Evolutionary conservation across 2,329 filamentous ascomycete species (phyloP).

Genomic region (Alternaria triticimaculans): DNA sequence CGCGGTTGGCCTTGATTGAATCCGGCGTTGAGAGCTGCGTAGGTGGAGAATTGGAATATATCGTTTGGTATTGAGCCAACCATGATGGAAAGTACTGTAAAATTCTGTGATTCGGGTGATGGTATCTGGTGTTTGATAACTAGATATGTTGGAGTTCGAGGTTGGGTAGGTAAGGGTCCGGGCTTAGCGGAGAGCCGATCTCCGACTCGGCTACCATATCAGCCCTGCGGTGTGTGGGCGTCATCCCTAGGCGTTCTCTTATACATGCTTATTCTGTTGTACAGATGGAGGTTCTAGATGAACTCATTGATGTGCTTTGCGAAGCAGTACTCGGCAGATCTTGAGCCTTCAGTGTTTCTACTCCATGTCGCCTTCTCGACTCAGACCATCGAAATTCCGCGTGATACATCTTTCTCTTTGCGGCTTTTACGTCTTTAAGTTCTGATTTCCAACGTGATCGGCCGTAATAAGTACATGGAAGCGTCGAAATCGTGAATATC

Average conservation of each 20-base stretch:
- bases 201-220: slow-evolving; percentile 11
- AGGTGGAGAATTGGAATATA: slow-evolving; percentile 54
- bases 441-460: neutral
- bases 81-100: slow-evolving; percentile 31
- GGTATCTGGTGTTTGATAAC: neutral
- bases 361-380: neutral
- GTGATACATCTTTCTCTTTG: neutral
- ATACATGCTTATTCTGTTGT: neutral
- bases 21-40: slow-evolving; percentile 46
- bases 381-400: neutral
- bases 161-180: slow-evolving; percentile 3
- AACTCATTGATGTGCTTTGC: neutral
- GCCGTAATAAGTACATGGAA: neutral
- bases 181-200: slow-evolving; percentile 16
- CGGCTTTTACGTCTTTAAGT: neutral
- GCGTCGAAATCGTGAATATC: neutral
- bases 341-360: neutral
- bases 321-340: neutral
- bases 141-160: neutral
- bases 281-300: neutral
- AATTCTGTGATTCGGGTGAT: neutral
- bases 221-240: slow-evolving; percentile 1
- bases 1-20: slow-evolving; percentile 45
- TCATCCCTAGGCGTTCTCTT: neutral
- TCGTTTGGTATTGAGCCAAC: slow-evolving; percentile 53